Evolutionary conservation across 371 early-diverging fungal genomes (phyloP).

Genomic region (Mortierella sp.): DNA sequence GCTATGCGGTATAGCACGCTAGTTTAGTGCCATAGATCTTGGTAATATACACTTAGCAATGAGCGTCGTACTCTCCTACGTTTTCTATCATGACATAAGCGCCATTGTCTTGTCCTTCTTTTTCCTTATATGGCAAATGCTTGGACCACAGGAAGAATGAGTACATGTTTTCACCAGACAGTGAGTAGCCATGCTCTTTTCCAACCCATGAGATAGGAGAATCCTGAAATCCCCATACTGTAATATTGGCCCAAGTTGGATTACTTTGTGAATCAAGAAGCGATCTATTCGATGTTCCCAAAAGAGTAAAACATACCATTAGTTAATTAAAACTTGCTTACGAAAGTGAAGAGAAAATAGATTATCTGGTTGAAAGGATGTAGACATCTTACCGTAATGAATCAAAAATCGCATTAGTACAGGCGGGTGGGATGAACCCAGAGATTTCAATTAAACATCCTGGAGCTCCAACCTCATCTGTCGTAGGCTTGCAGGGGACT

Average conservation of each 20-base stretch:
- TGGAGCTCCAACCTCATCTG: constrained; percentile 10
- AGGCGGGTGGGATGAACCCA: constrained; percentile 36
- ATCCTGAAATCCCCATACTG: constrained; percentile 74
- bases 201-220: constrained; percentile 71
- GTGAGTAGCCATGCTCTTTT: constrained; percentile 63
- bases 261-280: constrained; percentile 8
- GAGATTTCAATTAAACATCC: constrained; percentile 31
- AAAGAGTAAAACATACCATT: not conserved
- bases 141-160: constrained; percentile 59
- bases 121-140: constrained; percentile 5
- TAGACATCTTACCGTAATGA: constrained; percentile 16
- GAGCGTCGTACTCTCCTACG: constrained; percentile 32
- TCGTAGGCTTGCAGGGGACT: constrained; percentile 43
- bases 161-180: constrained; percentile 71
- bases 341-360: not conserved
- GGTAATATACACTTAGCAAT: constrained; percentile 13
- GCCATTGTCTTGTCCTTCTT: constrained; percentile 21
- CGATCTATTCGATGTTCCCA: not conserved
- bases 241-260: constrained; percentile 66
- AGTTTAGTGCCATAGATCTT: no score
- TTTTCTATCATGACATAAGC: constrained; percentile 39
- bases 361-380: not conserved
- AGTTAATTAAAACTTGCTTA: not conserved
- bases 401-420: constrained; percentile 20
- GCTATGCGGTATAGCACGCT: no score